Base-by-base conservation (phyloP, 176 grass and related monocot genomes). In the Cenchrus purpureus region DNA sequence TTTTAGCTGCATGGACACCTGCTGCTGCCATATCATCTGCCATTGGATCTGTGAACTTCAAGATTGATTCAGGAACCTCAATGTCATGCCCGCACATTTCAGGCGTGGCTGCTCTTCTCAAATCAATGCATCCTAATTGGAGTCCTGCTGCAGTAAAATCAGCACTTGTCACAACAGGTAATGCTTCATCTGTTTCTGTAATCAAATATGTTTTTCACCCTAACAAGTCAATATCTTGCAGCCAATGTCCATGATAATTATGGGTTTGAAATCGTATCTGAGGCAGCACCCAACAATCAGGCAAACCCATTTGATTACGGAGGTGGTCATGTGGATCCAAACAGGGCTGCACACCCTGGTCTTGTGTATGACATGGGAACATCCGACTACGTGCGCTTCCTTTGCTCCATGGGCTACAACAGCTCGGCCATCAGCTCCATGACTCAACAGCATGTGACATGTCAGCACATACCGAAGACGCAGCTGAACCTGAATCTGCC, bases 71-170 rank as follows among this genome's bases (percentile, higher is more conserved):
- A 25, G 97, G 93, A 65, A 98, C 97, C 3, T 98, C 97, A 4
- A 98, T 98, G 97, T 93, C 97, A 8, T 98, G 97, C 59, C 97
- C 93, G 0, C 97, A 98, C 68, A 79, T 96, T 72, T 91, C 97
- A 58, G 97, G 87, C 3, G 74, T 96, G 32, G 84, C 71, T 6
- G 91, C 97, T 25, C 94, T 98, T 79, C 89, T 98, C 80, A 95
- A 91, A 94, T 89, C 93, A 86, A 66, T 88, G 77, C 88, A 98
- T 89, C 93, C 97, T 64, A 87, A 85, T 59, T 98, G 97, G 97
- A 95, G 91, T 56, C 91, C 97, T 25, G 93, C 97, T 63, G 91
- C 91, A 32, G 74, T 98, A 78, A 98, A 98, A 91, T 99, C 97
- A 37, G 93, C 97, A 84, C 69, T 99, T 40, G 69, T 99, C 52